Evolutionary conservation across 768 basidiomycete genomes (phyloP), one percentile per base, ranked within the genome.

Genomic region (Naganishia friedmannii): DNA sequence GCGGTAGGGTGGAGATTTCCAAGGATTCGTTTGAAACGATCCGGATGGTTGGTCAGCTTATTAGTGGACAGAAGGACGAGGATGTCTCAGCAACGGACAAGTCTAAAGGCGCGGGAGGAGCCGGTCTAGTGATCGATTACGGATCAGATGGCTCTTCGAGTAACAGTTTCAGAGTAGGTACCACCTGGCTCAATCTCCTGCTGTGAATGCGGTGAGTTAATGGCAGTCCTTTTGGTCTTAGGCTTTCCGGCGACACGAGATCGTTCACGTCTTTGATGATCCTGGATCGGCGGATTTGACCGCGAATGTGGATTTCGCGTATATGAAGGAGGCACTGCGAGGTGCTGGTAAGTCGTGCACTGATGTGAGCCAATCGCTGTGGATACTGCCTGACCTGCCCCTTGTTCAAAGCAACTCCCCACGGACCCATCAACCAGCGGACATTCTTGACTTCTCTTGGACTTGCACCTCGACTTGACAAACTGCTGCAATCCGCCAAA

Each of bases 271-370:
- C 3, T 95, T 98, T 77, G 84, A 89, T 65, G 83, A 85, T 12
- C 93, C 94, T 0, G 96, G 96, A 21, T 85, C 90, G 51, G 89
- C 90, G 51, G 96, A 99, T 80, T 82, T 98, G 56, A 99, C 96
- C 0, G 88, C 90, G n/a, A 96, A 98, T 76, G 95, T 99, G 57
- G 94, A 99, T 82, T 98, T 98, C 81, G 86, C 88, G 0, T 91
- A 90, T 78, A 84, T 98, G 55, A 85, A 86, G 76, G 92, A 96
- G 82, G 88, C 91, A 0, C 83, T 93, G 72, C 78, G 79, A 0
- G 87, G 86, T 66, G 81, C 87, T 3, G 90, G 91, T 90, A 70
- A 31, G 86, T 78, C 23, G 12, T 46, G 56, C 46, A 8, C 15
- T 7, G 1, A 37, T 13, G 19, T n/a, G n/a, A n/a, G n/a, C n/a